Evolutionary conservation across 2,329 filamentous ascomycete genomes (phyloP).

Genomic region (Ophiostoma sp.): DNA sequence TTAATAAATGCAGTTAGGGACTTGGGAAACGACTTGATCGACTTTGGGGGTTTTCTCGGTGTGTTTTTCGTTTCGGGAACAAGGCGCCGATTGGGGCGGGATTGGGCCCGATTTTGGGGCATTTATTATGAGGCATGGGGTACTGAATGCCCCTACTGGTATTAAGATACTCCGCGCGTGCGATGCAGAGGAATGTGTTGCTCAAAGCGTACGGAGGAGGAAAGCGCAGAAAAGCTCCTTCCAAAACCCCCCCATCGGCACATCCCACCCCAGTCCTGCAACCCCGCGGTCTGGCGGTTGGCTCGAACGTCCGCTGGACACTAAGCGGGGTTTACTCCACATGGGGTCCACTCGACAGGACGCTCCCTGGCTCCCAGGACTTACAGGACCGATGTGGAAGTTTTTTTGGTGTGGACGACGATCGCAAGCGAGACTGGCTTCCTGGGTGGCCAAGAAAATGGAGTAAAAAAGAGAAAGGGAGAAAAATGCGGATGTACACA

Average conservation of each 20-base stretch:
- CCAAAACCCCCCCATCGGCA: conserved; percentile 7
- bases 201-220: too few species aligned
- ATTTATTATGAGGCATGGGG: background rate
- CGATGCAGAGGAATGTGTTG: background rate
- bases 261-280: background rate
- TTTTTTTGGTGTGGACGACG: background rate
- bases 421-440: background rate
- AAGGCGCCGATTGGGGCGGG: background rate
- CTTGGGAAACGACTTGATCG: background rate
- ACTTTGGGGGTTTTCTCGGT: background rate
- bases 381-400: background rate
- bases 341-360: background rate
- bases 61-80: background rate
- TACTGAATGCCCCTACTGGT: background rate
- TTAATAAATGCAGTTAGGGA: too few species aligned
- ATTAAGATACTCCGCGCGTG: conserved; percentile 13
- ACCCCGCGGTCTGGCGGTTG: conserved; percentile 1
- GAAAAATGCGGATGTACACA: background rate
- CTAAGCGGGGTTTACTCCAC: conserved; percentile 7
- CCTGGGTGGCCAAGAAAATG: background rate
- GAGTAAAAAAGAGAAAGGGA: too few species aligned
- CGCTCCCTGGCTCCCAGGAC: background rate
- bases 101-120: background rate
- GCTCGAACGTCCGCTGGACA: background rate
- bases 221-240: background rate